Conservation (phyloP, 1,284 basidiomycete species). For the Sanghuangporus sanghuang region DNA sequence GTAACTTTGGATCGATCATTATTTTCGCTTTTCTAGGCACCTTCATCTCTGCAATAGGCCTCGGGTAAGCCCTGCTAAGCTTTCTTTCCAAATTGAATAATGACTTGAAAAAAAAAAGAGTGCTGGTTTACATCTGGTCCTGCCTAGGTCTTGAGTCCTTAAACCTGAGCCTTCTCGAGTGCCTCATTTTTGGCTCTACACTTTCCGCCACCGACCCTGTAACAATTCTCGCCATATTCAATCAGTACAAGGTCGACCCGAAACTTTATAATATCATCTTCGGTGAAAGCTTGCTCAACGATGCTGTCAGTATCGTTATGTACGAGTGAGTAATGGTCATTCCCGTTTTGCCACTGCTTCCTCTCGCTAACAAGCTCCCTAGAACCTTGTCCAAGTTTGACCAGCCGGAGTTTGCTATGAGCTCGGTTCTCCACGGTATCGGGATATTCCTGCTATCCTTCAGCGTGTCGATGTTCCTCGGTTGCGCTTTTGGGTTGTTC, state of each 20-base stretch:
- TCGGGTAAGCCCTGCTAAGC: slow-evolving; percentile 64
- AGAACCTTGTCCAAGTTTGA: slow-evolving; percentile 93
- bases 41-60: slow-evolving; percentile 93
- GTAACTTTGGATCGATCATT: slow-evolving; percentile 95
- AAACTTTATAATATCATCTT: slow-evolving; percentile 98
- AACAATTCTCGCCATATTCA: slow-evolving; percentile 98
- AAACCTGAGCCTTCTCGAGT: slow-evolving; percentile 80
- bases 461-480: slow-evolving; percentile 89
- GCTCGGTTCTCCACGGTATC: slow-evolving; percentile 90
- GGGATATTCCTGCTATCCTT: slow-evolving; percentile 97
- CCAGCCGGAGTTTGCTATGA: slow-evolving; percentile 82
- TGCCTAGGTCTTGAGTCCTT: slow-evolving; percentile 87
- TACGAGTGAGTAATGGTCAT: slow-evolving; percentile 79
- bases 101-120: slow-evolving; percentile 50
- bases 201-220: slow-evolving; percentile 97
- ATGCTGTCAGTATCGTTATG: slow-evolving; percentile 99
- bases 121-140: slow-evolving; percentile 92
- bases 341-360: background rate
- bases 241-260: slow-evolving; percentile 97
- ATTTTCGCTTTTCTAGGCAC: slow-evolving; percentile 96
- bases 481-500: slow-evolving; percentile 85
- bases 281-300: slow-evolving; percentile 95
- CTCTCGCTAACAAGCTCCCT: background rate
- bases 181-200: slow-evolving; percentile 94
- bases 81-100: background rate